phyloP scores from a whole-genome alignment of 176 grass and related monocot genomes.

The Zea luxurians region DNA sequence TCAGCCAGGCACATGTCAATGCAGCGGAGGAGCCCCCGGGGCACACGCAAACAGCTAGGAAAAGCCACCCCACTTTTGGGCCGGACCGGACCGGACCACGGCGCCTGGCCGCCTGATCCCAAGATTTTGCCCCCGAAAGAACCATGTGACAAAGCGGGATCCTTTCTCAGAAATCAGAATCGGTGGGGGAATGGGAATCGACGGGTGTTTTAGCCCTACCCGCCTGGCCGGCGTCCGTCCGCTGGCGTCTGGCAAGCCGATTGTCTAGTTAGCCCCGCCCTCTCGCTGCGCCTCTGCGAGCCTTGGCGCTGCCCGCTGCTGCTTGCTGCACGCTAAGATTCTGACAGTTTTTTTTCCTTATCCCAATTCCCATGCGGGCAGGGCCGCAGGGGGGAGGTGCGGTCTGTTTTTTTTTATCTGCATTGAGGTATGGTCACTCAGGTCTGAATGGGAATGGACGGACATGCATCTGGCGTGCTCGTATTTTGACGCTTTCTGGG shows the following conservation, averaged over 20 bases:
- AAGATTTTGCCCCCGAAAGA: constrained; percentile 32
- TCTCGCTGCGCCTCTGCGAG: constrained; percentile 12
- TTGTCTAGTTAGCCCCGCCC: constrained; percentile 41
- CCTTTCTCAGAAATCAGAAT: constrained; percentile 31
- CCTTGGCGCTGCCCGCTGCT: constrained; percentile 11
- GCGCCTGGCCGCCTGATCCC: constrained; percentile 22
- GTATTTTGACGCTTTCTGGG: background rate
- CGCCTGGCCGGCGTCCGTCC: background rate
- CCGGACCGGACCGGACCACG: constrained; percentile 18
- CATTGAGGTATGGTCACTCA: constrained; percentile 45
- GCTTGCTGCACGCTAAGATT: background rate
- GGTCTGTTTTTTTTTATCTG: constrained; percentile 8
- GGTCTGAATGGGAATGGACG: constrained; percentile 5
- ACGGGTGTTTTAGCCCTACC: background rate
- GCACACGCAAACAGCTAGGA: constrained; percentile 1
- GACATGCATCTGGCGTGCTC: constrained; percentile 23
- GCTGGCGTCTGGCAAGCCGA: background rate
- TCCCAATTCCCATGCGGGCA: constrained; percentile 3
- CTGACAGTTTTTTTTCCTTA: constrained; percentile 13
- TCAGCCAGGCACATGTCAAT: constrained; percentile 3
- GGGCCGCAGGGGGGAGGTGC: background rate
- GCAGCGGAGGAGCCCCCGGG: background rate
- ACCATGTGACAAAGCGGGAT: constrained; percentile 33
- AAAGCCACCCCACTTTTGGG: constrained; percentile 16
- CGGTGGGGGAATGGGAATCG: constrained; percentile 13